phyloP scores from a whole-genome alignment of 2,329 filamentous ascomycete genomes.

The Gaeumannomyces sp. region DNA sequence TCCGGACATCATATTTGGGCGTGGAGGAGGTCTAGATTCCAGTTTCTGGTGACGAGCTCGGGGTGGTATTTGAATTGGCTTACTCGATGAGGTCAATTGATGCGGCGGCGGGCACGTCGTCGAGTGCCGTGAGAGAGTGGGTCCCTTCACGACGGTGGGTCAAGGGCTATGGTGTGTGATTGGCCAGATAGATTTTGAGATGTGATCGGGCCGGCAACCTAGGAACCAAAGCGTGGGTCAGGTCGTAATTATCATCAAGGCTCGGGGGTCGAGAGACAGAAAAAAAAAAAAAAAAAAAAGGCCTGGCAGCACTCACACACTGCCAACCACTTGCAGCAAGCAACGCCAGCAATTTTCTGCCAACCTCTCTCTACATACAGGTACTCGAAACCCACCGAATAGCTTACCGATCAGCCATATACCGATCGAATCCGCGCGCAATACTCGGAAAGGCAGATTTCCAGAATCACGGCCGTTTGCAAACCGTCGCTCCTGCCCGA shows the following conservation, averaged over 20 bases:
- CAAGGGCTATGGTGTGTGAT: not conserved
- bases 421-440: not conserved
- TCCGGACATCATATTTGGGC: slow-evolving; percentile 39
- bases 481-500: not conserved
- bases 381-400: not conserved
- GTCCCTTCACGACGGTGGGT: not conserved
- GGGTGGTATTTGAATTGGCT: not conserved
- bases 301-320: not conserved
- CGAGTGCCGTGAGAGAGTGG: not conserved
- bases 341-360: not conserved
- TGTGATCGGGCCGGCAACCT: too few species aligned
- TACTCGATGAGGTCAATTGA: not conserved
- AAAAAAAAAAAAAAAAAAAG: slow-evolving; percentile 6
- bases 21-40: slow-evolving; percentile 11
- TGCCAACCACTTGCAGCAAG: too few species aligned
- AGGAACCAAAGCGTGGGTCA: not conserved
- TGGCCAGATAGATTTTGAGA: not conserved
- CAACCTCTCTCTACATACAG: too few species aligned
- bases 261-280: not conserved
- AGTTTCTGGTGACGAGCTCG: not conserved
- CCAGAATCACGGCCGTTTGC: not conserved
- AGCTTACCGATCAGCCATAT: not conserved
- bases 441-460: not conserved
- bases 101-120: not conserved
- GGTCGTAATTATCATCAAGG: not conserved